Base-by-base conservation (phyloP, 352 stramenopile species). In the Phytophthora ramorum region DNA sequence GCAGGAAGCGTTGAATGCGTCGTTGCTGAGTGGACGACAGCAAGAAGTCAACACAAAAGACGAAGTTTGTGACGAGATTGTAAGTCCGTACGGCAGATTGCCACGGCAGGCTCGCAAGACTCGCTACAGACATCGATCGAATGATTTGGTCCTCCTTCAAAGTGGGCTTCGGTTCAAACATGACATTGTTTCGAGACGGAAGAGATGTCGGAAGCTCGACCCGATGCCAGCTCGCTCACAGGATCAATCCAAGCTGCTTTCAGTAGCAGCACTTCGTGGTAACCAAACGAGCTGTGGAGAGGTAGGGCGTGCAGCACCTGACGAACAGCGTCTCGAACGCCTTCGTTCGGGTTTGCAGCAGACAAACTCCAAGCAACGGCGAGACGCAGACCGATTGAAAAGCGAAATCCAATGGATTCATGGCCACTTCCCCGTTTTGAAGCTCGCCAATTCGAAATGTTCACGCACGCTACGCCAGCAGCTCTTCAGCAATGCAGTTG, bases 321-420 rank as follows among this genome's bases (percentile, higher is more conserved):
- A 64, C n/a, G 8, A 72, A 41, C 34, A 64, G n/a, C 17, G 34
- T 8, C 41, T 61, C 10, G 52, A 51, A 7, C 32, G n/a, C 0
- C 60, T 73, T 57, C 65, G 65, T 37, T 58, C 32, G 14, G 52
- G 54, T 7, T 58, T 69, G 20, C 44, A 30, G 2, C 57, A 65
- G 14, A 55, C 45, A 14, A 62, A n/a, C n/a, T 37, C 40, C 4
- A 48, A 58, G 41, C 56, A 57, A 14, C 37, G 51, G 12, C 51
- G n/a, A n/a, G 51, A 57, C 6, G 34, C 22, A 14, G 54, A 53
- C 30, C 40, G 72, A n/a, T 57, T 90, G 12, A 52, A 66, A 12
- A 40, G 32, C 24, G 76, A 91, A 57, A 74, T 91, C 30, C 63
- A 83, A 63, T 90, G 83, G 80, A 91, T 91, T 57, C 79, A 87